These are phyloP conservation scores for Sedum album DNA, from an alignment of 164 flowering plant genomes.

Conservation along the genomic window DNA sequence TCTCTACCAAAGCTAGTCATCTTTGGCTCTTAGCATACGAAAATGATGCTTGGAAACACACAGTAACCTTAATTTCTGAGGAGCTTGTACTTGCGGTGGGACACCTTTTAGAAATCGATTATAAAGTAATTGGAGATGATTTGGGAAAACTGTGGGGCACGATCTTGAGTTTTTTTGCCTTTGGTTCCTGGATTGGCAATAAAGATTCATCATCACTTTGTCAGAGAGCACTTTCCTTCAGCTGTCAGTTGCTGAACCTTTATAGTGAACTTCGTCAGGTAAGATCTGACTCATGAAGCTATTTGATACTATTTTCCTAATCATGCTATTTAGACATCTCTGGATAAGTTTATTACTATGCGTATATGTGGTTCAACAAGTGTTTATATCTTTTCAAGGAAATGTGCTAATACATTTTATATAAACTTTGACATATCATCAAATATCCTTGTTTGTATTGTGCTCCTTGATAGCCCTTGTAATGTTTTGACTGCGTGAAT, in stretches of 20 bases:
- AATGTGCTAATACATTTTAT: background rate
- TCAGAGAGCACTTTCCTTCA: constrained; percentile 34
- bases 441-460: background rate
- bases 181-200: constrained; percentile 24
- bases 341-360: background rate
- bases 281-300: constrained; percentile 12
- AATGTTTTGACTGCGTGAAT: background rate
- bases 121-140: constrained; percentile 59
- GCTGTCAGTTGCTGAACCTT: constrained; percentile 53
- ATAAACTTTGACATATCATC: background rate
- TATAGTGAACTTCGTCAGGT: constrained; percentile 95
- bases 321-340: background rate
- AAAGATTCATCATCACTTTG: constrained; percentile 20
- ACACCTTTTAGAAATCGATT: constrained; percentile 62
- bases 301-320: background rate
- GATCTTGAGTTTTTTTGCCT: constrained; percentile 35
- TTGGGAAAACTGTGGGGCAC: constrained; percentile 57
- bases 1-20: constrained; percentile 28
- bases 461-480: background rate
- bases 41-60: constrained; percentile 10
- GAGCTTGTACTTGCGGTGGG: constrained; percentile 47
- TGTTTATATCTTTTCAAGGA: background rate
- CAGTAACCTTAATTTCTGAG: constrained; percentile 28
- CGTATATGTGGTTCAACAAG: background rate
- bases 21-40: constrained; percentile 18